Base-by-base conservation (phyloP, 2,329 filamentous ascomycete species). In the Cytospora schulzeri region DNA sequence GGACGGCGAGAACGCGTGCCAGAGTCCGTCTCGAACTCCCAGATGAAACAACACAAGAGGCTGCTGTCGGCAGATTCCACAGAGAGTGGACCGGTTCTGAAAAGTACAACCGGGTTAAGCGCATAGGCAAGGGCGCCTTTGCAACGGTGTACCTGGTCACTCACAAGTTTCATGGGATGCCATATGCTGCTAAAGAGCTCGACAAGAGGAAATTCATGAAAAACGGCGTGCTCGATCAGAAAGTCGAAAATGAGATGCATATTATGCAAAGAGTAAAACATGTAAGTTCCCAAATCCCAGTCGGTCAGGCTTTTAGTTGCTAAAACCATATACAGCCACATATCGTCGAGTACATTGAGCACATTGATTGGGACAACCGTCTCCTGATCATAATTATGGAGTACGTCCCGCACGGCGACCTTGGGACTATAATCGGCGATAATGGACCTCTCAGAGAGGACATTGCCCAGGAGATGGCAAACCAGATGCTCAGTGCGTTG, bases 321-420 rank as follows among this genome's bases (percentile, higher is more conserved):
- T 61, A 56, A 66, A n/a, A 35, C n/a, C 66, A 67, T 66, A 75
- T 31, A 26, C 64, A 92, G 89, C 85, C 88, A 2, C 94, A 98
- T 71, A 93, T 99, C 70, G 94, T 99, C 51, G 87, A 91, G 68
- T 99, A 95, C 73, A 87, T 96, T 62, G 93, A 97, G 71, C 91
- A 95, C 72, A 85, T 95, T 69, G 93, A 97, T 69, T 89, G 91
- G 80, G 86, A 88, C 53, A 83, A 91, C 48, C 82, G 93, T 73
- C 83, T 97, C 5, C 93, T 97, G 74, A 97, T 99, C 75, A 94
- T 98, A 74, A 90, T 97, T 75, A 99, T 99, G 95, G 95, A 99
- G 73, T 97, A 86, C 70, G 87, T 98, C 17, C 85, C 88, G 8
- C 85, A 86, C 33, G 95, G 95, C 53, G 94, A 99, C 74, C 80